Evolutionary conservation across 78 protist species (phyloP).

Genomic region (Creolimax fragrantissima): DNA sequence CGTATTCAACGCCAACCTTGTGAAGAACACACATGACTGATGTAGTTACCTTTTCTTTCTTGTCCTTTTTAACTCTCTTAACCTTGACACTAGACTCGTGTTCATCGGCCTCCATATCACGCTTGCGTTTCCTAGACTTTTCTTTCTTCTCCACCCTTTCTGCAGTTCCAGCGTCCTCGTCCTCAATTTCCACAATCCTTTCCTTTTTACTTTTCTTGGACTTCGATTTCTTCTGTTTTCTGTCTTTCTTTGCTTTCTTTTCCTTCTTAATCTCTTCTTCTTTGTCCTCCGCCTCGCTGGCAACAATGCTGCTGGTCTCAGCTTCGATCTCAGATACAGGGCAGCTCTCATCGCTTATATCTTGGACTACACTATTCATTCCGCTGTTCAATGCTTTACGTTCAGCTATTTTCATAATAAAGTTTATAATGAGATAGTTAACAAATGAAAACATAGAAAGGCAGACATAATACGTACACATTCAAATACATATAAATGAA

Average conservation of each 20-base stretch:
- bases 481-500: no score
- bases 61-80: not conserved
- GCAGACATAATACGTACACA: no score
- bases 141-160: not conserved
- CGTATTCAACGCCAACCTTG: no score
- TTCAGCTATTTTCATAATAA: no score
- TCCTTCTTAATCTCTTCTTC: not conserved
- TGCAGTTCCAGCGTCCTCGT: not conserved
- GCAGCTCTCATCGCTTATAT: no score
- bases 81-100: no score
- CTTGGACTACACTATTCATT: no score
- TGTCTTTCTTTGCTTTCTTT: not conserved
- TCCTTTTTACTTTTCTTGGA: not conserved
- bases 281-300: not conserved
- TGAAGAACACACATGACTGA: no score
- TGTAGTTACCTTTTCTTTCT: not conserved
- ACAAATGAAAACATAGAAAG: no score
- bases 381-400: no score
- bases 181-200: not conserved
- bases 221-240: not conserved
- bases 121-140: not conserved
- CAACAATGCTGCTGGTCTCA: not conserved
- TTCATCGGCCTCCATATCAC: not conserved
- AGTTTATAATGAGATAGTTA: no score
- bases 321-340: no score